Evolutionary conservation across 768 basidiomycete species (phyloP), one percentile per base, ranked within the genome.

Genomic region (Candolleomyces aberdarensis): DNA sequence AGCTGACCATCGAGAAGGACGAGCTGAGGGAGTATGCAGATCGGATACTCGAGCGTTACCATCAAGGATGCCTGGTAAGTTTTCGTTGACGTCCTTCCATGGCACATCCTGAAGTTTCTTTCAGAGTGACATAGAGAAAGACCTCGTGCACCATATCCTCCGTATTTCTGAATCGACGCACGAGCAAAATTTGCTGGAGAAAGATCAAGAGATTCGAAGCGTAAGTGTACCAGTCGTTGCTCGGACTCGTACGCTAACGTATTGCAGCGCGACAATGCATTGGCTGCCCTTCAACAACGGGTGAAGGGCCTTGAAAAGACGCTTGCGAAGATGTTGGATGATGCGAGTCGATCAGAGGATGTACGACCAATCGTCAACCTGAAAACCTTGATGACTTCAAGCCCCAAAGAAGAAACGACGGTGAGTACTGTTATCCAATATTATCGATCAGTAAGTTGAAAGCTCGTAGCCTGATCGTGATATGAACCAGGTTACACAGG

Each of bases 151-250:
- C 56, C 70, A 73, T 52, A 64, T 87, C 32, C 74, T 83, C 63
- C 71, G 72, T 44, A 69, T 79, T 51, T 76, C 81, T 15, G 75
- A 80, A 55, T 74, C 76, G 11, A 69, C 80, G 20, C 78, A 85
- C 63, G 85, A 85, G 62, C 78, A 84, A 56, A 80, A 81, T 17
- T 72, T 80, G 41, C 77, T 85, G 32, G 76, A 74, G 26, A 85
- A 85, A 67, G 75, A 75, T 56, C 85, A 86, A 63, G 84, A 86
- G 58, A 75, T 87, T 31, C 80, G 79, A 61, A 75, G 80, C 62
- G 85, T 85, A 62, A 47, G 75, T 70, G 26, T 44, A 56, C 44
- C 59, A 51, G 31, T 56, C 44, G 55, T 14, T 51, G 39, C 49
- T 63, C 60, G 51, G 47, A 19, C 54, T 65, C 29, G 64, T 44